Evolutionary conservation across 2,329 filamentous ascomycete species (phyloP).

Genomic region (Nectriaceae sp.): DNA sequence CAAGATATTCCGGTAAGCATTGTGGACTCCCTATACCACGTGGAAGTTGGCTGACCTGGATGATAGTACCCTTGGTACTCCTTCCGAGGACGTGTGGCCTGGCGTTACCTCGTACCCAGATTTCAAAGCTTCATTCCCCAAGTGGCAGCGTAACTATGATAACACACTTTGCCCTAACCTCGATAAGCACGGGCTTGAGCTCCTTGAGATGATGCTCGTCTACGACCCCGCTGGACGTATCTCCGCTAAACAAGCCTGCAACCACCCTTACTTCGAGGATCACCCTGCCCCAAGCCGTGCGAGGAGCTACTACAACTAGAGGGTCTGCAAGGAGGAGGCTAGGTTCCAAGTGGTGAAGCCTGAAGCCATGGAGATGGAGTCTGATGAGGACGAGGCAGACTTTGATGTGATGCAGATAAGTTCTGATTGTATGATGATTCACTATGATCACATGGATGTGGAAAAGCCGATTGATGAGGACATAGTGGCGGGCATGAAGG

Average conservation of each 20-base stretch:
- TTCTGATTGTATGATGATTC: not conserved
- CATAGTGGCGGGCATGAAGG: too few species aligned
- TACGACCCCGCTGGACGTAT: slow-evolving; percentile 87
- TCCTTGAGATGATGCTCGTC: slow-evolving; percentile 71
- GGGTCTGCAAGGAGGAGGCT: not conserved
- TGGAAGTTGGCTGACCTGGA: not conserved
- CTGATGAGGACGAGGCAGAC: not conserved
- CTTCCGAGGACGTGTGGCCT: slow-evolving; percentile 80
- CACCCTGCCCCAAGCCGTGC: not conserved
- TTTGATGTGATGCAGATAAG: not conserved
- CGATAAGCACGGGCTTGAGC: slow-evolving; percentile 70
- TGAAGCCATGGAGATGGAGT: not conserved
- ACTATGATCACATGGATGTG: too few species aligned
- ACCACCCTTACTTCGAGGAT: slow-evolving; percentile 76
- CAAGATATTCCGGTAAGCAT: slow-evolving; percentile 71
- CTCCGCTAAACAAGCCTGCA: slow-evolving; percentile 83
- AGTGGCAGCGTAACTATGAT: slow-evolving; percentile 76
- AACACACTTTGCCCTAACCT: slow-evolving; percentile 70
- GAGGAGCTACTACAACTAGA: not conserved
- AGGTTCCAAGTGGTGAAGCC: not conserved
- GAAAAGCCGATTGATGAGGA: too few species aligned
- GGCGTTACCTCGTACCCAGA: slow-evolving; percentile 94
- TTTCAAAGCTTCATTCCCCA: slow-evolving; percentile 89
- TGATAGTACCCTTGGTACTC: slow-evolving; percentile 74
- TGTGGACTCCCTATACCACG: too few species aligned